These are phyloP conservation scores for Phytopythium aichiense DNA, from an alignment of 352 stramenopile genomes.

Conservation along the genomic window DNA sequence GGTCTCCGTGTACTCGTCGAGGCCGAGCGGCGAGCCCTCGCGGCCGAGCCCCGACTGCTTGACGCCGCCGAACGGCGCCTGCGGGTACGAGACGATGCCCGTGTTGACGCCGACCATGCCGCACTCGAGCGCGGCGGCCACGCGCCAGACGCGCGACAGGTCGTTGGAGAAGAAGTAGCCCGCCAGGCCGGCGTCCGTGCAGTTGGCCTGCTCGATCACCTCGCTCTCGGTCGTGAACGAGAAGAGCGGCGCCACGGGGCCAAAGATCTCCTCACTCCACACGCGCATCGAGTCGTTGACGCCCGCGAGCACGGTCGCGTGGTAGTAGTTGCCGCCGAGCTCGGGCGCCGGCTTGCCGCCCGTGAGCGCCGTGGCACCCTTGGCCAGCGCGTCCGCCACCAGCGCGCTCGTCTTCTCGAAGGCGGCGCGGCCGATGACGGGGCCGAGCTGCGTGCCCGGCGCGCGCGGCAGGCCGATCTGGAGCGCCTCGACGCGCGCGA, in stretches of 20 bases:
- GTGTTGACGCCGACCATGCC: conserved; percentile 96
- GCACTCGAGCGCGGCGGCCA: conserved; percentile 86
- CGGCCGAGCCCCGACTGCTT: conserved; percentile 88
- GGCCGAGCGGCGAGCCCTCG: conserved; percentile 86
- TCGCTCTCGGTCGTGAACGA: conserved; percentile 95
- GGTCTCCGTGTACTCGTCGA: conserved; percentile 96
- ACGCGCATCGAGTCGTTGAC: conserved; percentile 85
- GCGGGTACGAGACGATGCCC: conserved; percentile 78
- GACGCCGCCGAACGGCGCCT: conserved; percentile 87
- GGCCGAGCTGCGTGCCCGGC: conserved; percentile 82
- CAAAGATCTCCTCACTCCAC: conserved; percentile 95
- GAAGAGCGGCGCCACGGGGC: conserved; percentile 91
- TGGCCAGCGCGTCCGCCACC: conserved; percentile 87
- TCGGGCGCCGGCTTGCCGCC: conserved; percentile 70
- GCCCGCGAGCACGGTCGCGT: conserved; percentile 91
- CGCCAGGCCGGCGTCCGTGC: conserved; percentile 88
- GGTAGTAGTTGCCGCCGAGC: conserved; percentile 89
- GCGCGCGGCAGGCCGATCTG: conserved; percentile 88
- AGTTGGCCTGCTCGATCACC: conserved; percentile 94
- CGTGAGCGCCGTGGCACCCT: conserved; percentile 85
- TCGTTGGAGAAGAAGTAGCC: conserved; percentile 95
- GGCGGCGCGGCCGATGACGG: conserved; percentile 92
- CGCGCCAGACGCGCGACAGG: conserved; percentile 82
- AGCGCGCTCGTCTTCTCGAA: conserved; percentile 85
- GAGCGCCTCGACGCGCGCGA: conserved; percentile 70